phyloP scores from a whole-genome alignment of 1,284 basidiomycete genomes.

The Leccinum solheimii region DNA sequence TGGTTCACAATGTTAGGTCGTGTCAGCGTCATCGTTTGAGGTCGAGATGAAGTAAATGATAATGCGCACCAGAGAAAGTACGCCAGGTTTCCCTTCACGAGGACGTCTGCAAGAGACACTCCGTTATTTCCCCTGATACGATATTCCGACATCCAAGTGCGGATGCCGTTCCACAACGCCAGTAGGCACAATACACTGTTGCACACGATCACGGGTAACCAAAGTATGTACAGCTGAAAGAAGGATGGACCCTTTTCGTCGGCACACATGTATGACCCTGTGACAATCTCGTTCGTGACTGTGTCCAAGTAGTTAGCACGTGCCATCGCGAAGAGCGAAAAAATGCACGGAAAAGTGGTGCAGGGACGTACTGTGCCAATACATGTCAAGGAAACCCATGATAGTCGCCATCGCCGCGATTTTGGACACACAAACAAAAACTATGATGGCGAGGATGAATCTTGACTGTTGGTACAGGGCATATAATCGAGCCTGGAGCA shows the following conservation, averaged over 20 bases:
- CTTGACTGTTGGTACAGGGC: constrained; percentile 16
- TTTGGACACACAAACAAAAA: constrained; percentile 13
- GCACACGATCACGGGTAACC: constrained; percentile 21
- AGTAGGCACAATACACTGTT: constrained; percentile 18
- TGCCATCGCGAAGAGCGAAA: background rate
- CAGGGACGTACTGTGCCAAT: constrained; percentile 9
- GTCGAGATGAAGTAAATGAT: background rate
- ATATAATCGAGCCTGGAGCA: constrained; percentile 20
- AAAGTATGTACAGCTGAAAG: constrained; percentile 14
- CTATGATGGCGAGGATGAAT: constrained; percentile 11
- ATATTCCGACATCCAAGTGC: constrained; percentile 7
- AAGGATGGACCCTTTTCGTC: constrained; percentile 6
- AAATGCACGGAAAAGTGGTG: background rate
- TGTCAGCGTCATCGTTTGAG: background rate
- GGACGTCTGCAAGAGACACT: constrained; percentile 4
- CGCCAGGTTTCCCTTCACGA: constrained; percentile 17
- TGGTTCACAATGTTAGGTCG: background rate
- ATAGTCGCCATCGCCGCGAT: constrained; percentile 6
- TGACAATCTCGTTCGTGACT: constrained; percentile 16
- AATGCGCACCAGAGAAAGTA: constrained; percentile 25
- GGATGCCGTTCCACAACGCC: constrained; percentile 15
- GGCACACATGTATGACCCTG: constrained; percentile 20
- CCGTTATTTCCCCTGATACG: background rate
- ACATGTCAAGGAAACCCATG: background rate
- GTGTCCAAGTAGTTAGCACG: too few relatives aligned